Evolutionary conservation across 805 yeast species (phyloP).

Genomic region (Barnettozyma botsteinii): DNA sequence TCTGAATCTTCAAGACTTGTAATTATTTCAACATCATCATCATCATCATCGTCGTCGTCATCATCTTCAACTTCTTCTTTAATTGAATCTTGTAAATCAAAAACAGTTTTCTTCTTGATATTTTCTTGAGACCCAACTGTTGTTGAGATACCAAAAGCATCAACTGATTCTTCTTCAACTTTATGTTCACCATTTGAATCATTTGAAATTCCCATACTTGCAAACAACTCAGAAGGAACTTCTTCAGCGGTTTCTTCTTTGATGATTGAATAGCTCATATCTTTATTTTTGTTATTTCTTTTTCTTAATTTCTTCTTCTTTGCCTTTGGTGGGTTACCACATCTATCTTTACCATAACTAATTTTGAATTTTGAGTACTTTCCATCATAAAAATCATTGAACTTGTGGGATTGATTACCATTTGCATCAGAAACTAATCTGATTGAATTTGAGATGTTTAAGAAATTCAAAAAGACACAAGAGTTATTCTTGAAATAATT

Average conservation of each 20-base stretch:
- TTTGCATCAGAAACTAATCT: conserved; percentile 56
- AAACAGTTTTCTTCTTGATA: too few species aligned
- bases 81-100: neutral
- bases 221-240: conserved; percentile 21
- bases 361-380: conserved; percentile 52
- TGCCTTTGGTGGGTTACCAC: conserved; percentile 65
- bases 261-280: neutral
- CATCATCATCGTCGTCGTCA: conserved; percentile 2
- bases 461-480: conserved; percentile 72
- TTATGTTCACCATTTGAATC: conserved; percentile 5
- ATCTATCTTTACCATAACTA: conserved; percentile 72
- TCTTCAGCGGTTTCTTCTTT: conserved; percentile 13
- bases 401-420: conserved; percentile 27
- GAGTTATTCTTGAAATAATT: conserved; percentile 62
- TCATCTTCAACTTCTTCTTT: conserved; percentile 1
- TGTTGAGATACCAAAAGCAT: conserved; percentile 21
- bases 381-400: conserved; percentile 36
- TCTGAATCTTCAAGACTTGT: conserved; percentile 1
- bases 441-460: conserved; percentile 58
- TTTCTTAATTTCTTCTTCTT: conserved; percentile 32
- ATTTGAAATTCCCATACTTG: conserved; percentile 22
- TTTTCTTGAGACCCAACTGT: too few species aligned
- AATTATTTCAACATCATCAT: conserved; percentile 2
- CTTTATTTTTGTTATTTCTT: conserved; percentile 6
- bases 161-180: conserved; percentile 3